A percentile compares a stretch with the other conserved stretches of the same genome.
Conservation (phyloP, 805 yeast species). For the Saccharomycopsis babjevae region DNA sequence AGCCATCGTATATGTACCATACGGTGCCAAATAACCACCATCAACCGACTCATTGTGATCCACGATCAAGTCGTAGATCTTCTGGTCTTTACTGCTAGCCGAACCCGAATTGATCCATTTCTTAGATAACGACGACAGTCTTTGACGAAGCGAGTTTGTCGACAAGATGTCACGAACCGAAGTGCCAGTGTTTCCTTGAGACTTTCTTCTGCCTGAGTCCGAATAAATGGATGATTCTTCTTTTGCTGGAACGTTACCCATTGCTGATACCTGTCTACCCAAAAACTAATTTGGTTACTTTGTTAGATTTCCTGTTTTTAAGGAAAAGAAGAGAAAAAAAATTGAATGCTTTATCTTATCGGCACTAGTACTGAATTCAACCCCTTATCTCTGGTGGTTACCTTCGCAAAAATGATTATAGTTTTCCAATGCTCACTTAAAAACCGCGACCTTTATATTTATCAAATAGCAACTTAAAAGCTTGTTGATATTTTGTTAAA, state of each 20-base stretch:
- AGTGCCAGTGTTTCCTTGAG: background rate
- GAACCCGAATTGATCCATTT: background rate
- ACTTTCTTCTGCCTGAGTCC: conserved; percentile 1
- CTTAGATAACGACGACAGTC: background rate
- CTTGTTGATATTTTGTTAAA: too few relatives aligned
- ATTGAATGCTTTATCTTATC: too few relatives aligned
- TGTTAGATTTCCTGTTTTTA: too few relatives aligned
- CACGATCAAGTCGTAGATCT: conserved; percentile 48
- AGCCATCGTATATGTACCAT: conserved; percentile 71
- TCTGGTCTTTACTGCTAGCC: conserved; percentile 35
- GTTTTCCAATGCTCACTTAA: too few relatives aligned
- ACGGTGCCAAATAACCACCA: conserved; percentile 91
- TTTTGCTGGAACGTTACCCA: conserved; percentile 42
- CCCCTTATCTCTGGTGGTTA: too few relatives aligned
- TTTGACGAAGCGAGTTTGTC: background rate
- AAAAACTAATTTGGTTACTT: too few relatives aligned
- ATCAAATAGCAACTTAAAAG: too few relatives aligned
- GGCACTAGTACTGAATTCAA: too few relatives aligned
- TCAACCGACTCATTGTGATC: conserved; percentile 66
- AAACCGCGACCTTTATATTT: too few relatives aligned
- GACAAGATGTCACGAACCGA: background rate
- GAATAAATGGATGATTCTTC: conserved; percentile 24
- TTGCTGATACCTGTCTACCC: conserved; percentile 12
- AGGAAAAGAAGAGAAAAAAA: too few relatives aligned
- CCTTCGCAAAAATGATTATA: too few relatives aligned